Evolutionary conservation across 2,329 filamentous ascomycete genomes (phyloP), one percentile per base, ranked within the genome.

Genomic region (Diaporthe ilicicola): DNA sequence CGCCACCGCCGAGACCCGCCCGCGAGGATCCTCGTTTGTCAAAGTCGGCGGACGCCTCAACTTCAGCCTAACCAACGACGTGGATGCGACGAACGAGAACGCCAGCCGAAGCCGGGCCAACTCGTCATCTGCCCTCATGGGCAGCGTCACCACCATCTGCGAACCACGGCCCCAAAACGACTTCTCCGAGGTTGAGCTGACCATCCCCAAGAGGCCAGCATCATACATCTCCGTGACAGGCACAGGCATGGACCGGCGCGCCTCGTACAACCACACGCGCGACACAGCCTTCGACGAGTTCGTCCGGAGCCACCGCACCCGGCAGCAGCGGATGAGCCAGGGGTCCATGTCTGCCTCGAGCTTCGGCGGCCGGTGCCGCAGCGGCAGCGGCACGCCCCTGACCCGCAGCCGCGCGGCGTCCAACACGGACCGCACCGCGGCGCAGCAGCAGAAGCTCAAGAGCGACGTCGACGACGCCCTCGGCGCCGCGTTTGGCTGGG

Each of bases 401-500:
- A 32, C 69, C 19, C 68, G 66, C 71, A 70, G 51, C 69, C 53
- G 17, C 37, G 64, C 67, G 1, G 8, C 10, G 27, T 70, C 68
- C 4, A 27, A n/a, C 39, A 44, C 56, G 12, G 59, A 44, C 7
- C n/a, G 15, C 32, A 44, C 34, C 32, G 22, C 48, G 34, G 19
- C 27, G 22, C 55, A 73, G 48, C 61, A 69, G 27, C 53, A 72
- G 29, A 71, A 73, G 29, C 74, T 73, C 68, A 75, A 79, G 74
- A 64, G 67, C 37, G 72, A 74, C 73, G 65, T 82, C 27, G 79
- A 82, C 70, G 74, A 75, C 17, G 79, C 78, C n/a, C 74, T 82
- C 39, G 74, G 75, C 8, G 67, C 70, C 19, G 81, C 81, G 68
- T 79, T 82, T 48, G 78, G 79, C 13, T 82, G 80, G 80, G 74